Evolutionary conservation across 2,329 filamentous ascomycete species (phyloP), one percentile per base, ranked within the genome.

Genomic region (Macrophomina tecta): DNA sequence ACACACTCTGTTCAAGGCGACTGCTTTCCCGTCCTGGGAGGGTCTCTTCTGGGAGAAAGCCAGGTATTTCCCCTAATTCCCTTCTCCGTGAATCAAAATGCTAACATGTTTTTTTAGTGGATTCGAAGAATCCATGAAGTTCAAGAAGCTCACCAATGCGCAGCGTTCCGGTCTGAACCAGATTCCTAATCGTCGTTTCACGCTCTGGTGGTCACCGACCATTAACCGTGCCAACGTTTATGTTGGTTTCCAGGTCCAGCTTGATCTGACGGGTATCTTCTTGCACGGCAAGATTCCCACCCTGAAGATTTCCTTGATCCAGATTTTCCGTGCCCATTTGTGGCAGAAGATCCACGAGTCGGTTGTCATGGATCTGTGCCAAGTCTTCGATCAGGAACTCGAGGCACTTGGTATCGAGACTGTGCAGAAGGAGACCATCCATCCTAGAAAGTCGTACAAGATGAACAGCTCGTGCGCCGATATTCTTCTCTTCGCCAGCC

Each of bases 291-390:
- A 99, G 82, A 99, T 99, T 67, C 96, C 95, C 0, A 99, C 95
- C 0, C 82, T 99, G 51, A 99, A 99, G 82, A 99, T 99, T 69
- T 97, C 94, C 0, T 84, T 99, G 64, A 99, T 99, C 69, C 95
- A 99, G 77, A 99, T 99, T 73, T 99, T 99, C 91, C 90, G 95
- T 77, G 95, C 96, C 63, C 95, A 99, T 87, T 89, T 99, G 84
- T 99, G 95, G 95, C 95, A 99, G 79, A 99, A 99, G 85, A 98
- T 99, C 55, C 96, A 99, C 80, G 95, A 99, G 80, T 96, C 92
- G 0, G 94, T 98, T 0, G 94, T 97, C 40, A 99, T 99, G 95
- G 95, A 99, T 84, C 81, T 99, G 75, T 98, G 95, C 73, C 96
- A 99, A 77, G 95, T 99, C 14, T 97, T 99, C 73, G 95, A 99